These are phyloP conservation scores for Xerocomus potaroensis DNA, from an alignment of 768 basidiomycete species.

Conservation along the genomic window DNA sequence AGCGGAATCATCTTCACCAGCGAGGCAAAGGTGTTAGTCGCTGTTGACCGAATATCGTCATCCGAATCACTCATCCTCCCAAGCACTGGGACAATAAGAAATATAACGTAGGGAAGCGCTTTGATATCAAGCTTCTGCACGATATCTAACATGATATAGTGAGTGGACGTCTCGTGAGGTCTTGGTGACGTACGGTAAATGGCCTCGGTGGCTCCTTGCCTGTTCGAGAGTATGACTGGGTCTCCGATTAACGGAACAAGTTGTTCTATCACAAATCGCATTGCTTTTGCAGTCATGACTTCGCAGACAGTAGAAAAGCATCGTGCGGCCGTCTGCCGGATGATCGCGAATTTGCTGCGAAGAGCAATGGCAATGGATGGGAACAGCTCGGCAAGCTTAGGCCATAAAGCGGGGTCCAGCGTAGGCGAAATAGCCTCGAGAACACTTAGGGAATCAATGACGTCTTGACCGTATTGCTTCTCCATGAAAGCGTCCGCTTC, in stretches of 20 bases:
- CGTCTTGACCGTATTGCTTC: slow-evolving; percentile 76
- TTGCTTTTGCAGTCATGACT: slow-evolving; percentile 78
- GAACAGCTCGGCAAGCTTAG: slow-evolving; percentile 66
- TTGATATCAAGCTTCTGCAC: slow-evolving; percentile 90
- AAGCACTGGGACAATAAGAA: slow-evolving; percentile 92
- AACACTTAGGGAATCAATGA: slow-evolving; percentile 90
- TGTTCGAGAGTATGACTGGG: slow-evolving; percentile 61
- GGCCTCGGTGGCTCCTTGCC: slow-evolving; percentile 88
- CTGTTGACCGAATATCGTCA: slow-evolving; percentile 85
- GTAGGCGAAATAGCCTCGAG: slow-evolving; percentile 77
- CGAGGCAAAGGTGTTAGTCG: slow-evolving; percentile 97
- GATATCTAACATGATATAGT: slow-evolving; percentile 55
- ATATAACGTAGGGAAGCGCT: slow-evolving; percentile 93
- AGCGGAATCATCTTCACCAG: slow-evolving; percentile 98
- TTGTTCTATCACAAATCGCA: slow-evolving; percentile 85
- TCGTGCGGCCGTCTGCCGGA: slow-evolving; percentile 81
- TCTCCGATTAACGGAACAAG: slow-evolving; percentile 83
- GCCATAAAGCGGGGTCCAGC: slow-evolving; percentile 66
- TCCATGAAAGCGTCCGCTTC: slow-evolving; percentile 64
- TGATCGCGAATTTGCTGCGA: slow-evolving; percentile 84
- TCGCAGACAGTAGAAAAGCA: slow-evolving; percentile 88
- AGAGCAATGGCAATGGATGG: slow-evolving; percentile 73
- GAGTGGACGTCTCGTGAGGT: slow-evolving; percentile 3
- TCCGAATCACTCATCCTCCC: slow-evolving; percentile 96
- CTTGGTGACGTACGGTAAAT: slow-evolving; percentile 73